These are phyloP conservation scores for Lactarius tabidus DNA, from an alignment of 768 basidiomycete species.

Conservation along the genomic window DNA sequence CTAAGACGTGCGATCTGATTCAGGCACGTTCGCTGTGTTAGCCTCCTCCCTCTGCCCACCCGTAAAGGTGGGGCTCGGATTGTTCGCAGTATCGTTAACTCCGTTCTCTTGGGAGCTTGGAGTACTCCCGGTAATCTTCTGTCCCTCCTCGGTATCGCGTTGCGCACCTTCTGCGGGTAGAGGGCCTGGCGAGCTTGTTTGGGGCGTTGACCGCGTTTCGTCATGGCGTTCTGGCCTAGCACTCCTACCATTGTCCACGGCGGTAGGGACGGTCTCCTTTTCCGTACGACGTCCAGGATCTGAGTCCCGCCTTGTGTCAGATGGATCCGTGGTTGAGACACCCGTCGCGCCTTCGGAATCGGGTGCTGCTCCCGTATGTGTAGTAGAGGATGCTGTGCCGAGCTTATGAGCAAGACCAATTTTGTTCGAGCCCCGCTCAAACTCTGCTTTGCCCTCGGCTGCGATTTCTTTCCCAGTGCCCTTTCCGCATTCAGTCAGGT, in stretches of 20 bases:
- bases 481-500: neutral
- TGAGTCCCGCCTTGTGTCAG: neutral
- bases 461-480: neutral
- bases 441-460: constrained; percentile 1
- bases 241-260: neutral
- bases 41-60: neutral
- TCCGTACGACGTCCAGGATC: neutral
- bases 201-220: neutral
- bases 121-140: neutral
- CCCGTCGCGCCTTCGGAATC: neutral
- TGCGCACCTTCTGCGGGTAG: neutral
- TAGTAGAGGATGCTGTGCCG: too few relatives aligned
- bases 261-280: neutral
- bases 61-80: too few relatives aligned
- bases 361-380: neutral
- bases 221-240: neutral
- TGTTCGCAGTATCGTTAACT: neutral
- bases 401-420: neutral
- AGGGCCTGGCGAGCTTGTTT: too few relatives aligned
- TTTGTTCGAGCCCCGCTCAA: constrained; percentile 7
- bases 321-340: neutral
- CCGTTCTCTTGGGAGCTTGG: neutral
- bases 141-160: neutral
- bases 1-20: too few relatives aligned
- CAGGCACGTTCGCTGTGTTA: neutral